Percentiles rank a stretch among this genome's conserved stretches.
Evolutionary conservation across 2,329 filamentous ascomycete genomes (phyloP).

Genomic region (Fusarium mangiferae): DNA sequence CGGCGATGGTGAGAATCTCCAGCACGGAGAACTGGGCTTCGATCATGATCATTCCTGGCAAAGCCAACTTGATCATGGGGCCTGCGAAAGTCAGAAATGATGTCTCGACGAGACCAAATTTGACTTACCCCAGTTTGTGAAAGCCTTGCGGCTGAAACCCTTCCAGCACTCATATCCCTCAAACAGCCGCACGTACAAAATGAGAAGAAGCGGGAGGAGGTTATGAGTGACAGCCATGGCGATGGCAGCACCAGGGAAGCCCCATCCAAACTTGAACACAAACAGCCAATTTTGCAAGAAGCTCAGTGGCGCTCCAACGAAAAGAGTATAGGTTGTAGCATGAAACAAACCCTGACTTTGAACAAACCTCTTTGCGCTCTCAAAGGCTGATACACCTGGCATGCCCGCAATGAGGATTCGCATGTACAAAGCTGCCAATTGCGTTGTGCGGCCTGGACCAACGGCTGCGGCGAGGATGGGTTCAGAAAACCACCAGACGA

Average conservation of each 20-base stretch:
- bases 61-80: constrained; percentile 80
- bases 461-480: constrained; percentile 62
- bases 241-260: constrained; percentile 81
- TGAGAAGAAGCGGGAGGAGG: constrained; percentile 75
- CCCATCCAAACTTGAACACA: constrained; percentile 73
- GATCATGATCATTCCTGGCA: constrained; percentile 91
- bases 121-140: constrained; percentile 70
- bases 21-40: constrained; percentile 91
- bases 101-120: neutral
- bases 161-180: constrained; percentile 82
- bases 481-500: constrained; percentile 75
- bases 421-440: constrained; percentile 76
- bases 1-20: constrained; percentile 82
- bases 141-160: constrained; percentile 74
- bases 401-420: constrained; percentile 75
- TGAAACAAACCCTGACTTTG: constrained; percentile 83
- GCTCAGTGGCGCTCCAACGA: constrained; percentile 79
- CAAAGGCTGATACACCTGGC: constrained; percentile 78
- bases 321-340: constrained; percentile 77
- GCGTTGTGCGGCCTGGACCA: constrained; percentile 63
- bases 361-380: constrained; percentile 79
- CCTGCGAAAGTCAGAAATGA: constrained; percentile 45
- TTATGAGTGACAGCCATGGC: constrained; percentile 81
- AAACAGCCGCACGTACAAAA: constrained; percentile 77
- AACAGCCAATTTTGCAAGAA: constrained; percentile 79